phyloP scores from a whole-genome alignment of 2,329 filamentous ascomycete genomes.

The Bisporella sp. region DNA sequence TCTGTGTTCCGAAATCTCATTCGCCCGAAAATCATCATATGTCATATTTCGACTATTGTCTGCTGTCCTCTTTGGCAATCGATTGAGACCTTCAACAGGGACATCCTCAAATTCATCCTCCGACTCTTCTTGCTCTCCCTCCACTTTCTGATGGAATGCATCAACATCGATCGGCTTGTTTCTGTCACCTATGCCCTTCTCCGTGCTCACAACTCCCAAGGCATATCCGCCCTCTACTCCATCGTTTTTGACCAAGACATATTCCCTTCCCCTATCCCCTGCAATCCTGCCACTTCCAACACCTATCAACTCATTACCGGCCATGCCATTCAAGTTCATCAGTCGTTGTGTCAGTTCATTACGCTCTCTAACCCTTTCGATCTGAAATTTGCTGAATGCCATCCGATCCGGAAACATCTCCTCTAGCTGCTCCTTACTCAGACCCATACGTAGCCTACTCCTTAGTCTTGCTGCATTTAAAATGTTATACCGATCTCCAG shows the following conservation, averaged over 20 bases:
- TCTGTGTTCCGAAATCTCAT: slow-evolving; percentile 21
- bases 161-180: slow-evolving; percentile 94
- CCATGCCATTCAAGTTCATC: slow-evolving; percentile 93
- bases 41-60: slow-evolving; percentile 15
- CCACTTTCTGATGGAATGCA: slow-evolving; percentile 48
- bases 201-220: slow-evolving; percentile 82
- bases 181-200: slow-evolving; percentile 69
- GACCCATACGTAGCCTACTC: slow-evolving; percentile 86
- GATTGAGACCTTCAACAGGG: slow-evolving; percentile 29
- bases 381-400: slow-evolving; percentile 95
- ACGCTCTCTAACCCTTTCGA: slow-evolving; percentile 84
- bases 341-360: slow-evolving; percentile 92
- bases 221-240: slow-evolving; percentile 95
- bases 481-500: slow-evolving; percentile 93
- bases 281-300: slow-evolving; percentile 60
- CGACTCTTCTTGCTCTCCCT: slow-evolving; percentile 52
- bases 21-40: slow-evolving; percentile 19
- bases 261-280: slow-evolving; percentile 85
- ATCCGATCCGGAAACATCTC: slow-evolving; percentile 96
- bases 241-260: slow-evolving; percentile 93
- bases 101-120: slow-evolving; percentile 46
- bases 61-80: slow-evolving; percentile 22
- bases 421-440: slow-evolving; percentile 93
- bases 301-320: slow-evolving; percentile 61
- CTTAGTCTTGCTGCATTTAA: slow-evolving; percentile 86